A percentile compares a stretch with the other conserved stretches of the same genome.
Evolutionary conservation across 768 basidiomycete genomes (phyloP).

Genomic region (Tricholoma hemisulphureum): DNA sequence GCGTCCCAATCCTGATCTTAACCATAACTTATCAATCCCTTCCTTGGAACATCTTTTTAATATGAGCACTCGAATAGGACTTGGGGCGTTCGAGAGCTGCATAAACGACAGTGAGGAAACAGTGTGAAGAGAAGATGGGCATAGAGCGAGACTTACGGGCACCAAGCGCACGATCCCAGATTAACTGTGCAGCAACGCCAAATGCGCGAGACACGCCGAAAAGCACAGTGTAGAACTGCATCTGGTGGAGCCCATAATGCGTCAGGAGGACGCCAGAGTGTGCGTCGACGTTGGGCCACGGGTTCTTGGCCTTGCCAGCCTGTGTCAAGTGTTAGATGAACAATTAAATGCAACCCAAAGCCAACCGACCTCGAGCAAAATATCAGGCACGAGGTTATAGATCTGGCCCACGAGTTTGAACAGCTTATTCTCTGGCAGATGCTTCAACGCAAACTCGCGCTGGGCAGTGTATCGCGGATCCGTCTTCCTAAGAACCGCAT

Average conservation of each 20-base stretch:
- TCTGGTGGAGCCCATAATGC: slow-evolving; percentile 83
- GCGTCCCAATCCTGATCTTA: background rate
- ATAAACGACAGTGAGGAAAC: background rate
- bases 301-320: slow-evolving; percentile 92
- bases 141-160: slow-evolving; percentile 69
- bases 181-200: slow-evolving; percentile 84
- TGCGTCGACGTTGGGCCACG: slow-evolving; percentile 96
- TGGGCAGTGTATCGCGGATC: slow-evolving; percentile 93
- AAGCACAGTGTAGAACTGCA: slow-evolving; percentile 96
- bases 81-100: slow-evolving; percentile 87
- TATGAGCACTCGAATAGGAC: slow-evolving; percentile 81
- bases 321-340: slow-evolving; percentile 25
- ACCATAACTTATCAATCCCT: slow-evolving; percentile 29
- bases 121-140: background rate
- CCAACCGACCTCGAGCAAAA: slow-evolving; percentile 70
- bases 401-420: slow-evolving; percentile 94
- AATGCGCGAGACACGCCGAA: slow-evolving; percentile 97
- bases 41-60: slow-evolving; percentile 73
- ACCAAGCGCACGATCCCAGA: slow-evolving; percentile 92
- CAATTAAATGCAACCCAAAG: background rate
- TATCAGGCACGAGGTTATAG: slow-evolving; percentile 83
- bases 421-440: slow-evolving; percentile 81
- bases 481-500: slow-evolving; percentile 84
- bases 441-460: slow-evolving; percentile 84
- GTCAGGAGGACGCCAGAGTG: slow-evolving; percentile 90